Conservation (phyloP, 208 protist genomes). For the Acanthamoeba triangularis region DNA sequence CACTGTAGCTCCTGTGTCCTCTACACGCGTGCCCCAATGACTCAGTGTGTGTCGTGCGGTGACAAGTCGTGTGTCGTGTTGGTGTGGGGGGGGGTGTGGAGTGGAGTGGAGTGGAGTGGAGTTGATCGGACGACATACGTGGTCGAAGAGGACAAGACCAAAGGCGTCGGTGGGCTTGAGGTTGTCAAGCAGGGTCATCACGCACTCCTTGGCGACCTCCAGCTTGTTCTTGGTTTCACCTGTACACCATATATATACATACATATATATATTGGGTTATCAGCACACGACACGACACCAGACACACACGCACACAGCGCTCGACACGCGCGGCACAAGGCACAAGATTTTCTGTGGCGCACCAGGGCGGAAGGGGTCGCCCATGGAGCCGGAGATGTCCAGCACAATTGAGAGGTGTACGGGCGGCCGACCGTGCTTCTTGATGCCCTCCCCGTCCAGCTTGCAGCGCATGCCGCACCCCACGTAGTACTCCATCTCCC, state of each 20-base stretch:
- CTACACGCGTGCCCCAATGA: not conserved
- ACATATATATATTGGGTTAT: too few species aligned
- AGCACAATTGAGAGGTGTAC: not conserved
- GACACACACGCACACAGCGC: too few species aligned
- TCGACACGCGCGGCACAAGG: too few species aligned
- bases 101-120: too few species aligned
- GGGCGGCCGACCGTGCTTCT: not conserved
- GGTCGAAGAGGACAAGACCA: not conserved
- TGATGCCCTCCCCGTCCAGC: not conserved
- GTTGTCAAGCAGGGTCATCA: not conserved
- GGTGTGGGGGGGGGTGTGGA: too few species aligned
- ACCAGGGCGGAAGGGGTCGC: not conserved
- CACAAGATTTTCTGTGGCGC: too few species aligned
- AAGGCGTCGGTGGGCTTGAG: not conserved
- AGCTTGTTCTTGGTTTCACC: not conserved
- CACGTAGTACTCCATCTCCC: not conserved
- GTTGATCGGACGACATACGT: not conserved
- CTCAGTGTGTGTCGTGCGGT: not conserved
- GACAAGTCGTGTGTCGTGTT: too few species aligned
- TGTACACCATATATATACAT: too few species aligned
- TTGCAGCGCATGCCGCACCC: slow-evolving; percentile 4
- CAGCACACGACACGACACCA: too few species aligned
- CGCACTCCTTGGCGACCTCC: not conserved
- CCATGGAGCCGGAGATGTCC: slow-evolving; percentile 5
- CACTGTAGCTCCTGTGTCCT: not conserved